phyloP scores from a whole-genome alignment of 352 stramenopile species.

The Phytopythium sindhum region DNA sequence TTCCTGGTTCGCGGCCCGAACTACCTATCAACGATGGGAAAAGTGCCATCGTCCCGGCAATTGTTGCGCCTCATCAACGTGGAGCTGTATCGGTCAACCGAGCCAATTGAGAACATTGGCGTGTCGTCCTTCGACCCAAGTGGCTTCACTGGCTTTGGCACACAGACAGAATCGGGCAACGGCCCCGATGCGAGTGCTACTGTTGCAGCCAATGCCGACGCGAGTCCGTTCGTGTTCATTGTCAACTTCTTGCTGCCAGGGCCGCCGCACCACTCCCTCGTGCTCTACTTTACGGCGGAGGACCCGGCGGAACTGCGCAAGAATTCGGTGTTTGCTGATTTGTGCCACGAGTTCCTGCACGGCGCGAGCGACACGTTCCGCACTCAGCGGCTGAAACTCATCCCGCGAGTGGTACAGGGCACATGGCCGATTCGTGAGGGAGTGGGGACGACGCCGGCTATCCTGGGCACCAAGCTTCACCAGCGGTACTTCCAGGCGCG shows the following conservation, averaged over 20 bases:
- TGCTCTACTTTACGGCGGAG: conserved; percentile 80
- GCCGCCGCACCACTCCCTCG: conserved; percentile 57
- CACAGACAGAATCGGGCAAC: conserved; percentile 6
- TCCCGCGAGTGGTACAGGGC: conserved; percentile 87
- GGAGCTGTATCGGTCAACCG: conserved; percentile 55
- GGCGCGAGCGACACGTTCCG: conserved; percentile 62
- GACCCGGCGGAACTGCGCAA: conserved; percentile 52
- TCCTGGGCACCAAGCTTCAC: conserved; percentile 89
- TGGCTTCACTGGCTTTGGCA: conserved; percentile 15
- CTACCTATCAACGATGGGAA: conserved; percentile 60
- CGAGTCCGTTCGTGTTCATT: conserved; percentile 60
- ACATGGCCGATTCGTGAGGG: conserved; percentile 87
- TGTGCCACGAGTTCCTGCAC: conserved; percentile 64
- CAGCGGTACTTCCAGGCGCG: conserved; percentile 69
- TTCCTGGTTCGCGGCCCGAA: conserved; percentile 67
- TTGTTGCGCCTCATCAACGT: conserved; percentile 63
- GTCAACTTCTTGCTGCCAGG: conserved; percentile 84
- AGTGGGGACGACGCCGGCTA: conserved; percentile 86
- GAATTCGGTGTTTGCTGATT: conserved; percentile 65
- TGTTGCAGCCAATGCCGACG: conserved; percentile 13
- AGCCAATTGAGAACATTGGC: conserved; percentile 60
- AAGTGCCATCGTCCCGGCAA: conserved; percentile 57
- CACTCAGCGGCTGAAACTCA: conserved; percentile 86
- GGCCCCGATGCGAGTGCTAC: neutral
- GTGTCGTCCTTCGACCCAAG: conserved; percentile 60